Evolutionary conservation across 164 flowering plant genomes (phyloP).

Genomic region (Protea cynaroides): DNA sequence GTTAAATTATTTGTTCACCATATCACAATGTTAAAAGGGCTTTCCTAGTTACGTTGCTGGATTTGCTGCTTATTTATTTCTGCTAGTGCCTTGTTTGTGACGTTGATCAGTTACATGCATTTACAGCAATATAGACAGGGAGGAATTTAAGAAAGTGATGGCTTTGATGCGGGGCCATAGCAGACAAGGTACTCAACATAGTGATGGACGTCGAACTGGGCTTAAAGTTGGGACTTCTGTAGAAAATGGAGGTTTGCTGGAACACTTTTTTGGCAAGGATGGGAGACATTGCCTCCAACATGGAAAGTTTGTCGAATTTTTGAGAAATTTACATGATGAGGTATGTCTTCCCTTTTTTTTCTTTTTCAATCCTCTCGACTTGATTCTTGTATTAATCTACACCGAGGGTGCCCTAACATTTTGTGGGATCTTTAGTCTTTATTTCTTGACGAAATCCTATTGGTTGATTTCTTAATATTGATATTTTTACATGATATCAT

Average conservation of each 20-base stretch:
- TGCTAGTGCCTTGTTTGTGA: background rate
- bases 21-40: no score
- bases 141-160: constrained; percentile 95
- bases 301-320: constrained; percentile 63
- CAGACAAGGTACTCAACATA: constrained; percentile 76
- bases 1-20: no score
- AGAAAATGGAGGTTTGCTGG: constrained; percentile 84
- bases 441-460: no score
- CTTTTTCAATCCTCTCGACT: background rate
- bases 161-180: constrained; percentile 70
- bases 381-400: background rate
- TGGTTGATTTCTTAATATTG: background rate
- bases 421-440: no score
- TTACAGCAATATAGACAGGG: constrained; percentile 65
- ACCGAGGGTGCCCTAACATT: background rate
- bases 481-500: background rate
- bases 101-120: constrained; percentile 5
- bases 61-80: background rate
- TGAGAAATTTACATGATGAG: constrained; percentile 69
- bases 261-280: constrained; percentile 86
- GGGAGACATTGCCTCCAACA: constrained; percentile 55
- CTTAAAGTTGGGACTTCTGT: constrained; percentile 54
- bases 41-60: background rate
- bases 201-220: constrained; percentile 65
- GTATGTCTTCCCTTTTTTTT: constrained; percentile 31